Base-by-base conservation (phyloP, 306 rosid species). In the Dalbergia cochinchinensis region DNA sequence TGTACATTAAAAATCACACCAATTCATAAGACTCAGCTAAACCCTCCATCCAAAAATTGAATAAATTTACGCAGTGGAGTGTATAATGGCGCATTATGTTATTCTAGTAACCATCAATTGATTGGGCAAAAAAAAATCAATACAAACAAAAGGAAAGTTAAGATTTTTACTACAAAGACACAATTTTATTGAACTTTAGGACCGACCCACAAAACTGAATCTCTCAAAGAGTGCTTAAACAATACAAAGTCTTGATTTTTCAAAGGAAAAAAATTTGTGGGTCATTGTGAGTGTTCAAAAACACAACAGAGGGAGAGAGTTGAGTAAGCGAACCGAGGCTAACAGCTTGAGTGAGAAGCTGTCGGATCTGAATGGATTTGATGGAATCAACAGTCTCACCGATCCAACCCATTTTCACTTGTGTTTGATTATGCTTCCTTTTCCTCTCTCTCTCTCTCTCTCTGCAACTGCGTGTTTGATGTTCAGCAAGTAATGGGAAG, bases 311-410 rank as follows among this genome's bases (percentile, higher is more conserved):
- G 66, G 33, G 18, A 31, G 68, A 51, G n/a, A 51, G 20, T 33
- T 63, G 51, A 65, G 39, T 50, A 59, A 81, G 82, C 96, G 48
- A 71, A 92, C 97, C 97, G 22, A 92, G 96, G 84, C 96, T 92
- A 87, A 92, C 86, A 57, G 69, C 92, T 82, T 92, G 97, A 22
- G 91, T 82, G 66, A 92, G 89, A 59, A 89, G 87, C 85, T 92
- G 97, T 31, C 97, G 96, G 88, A 92, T 88, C 97, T 90, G 97
- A 77, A 92, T 71, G 82, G 96, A 92, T 84, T 88, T 92, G 82
- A 92, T 44, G 79, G 97, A 92, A 33, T 90, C 94, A 45, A 92
- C 57, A 15, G 78, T 78, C 66, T 92, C 97, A n/a, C 89, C 89
- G 82, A 90, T 86, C 89, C 86, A 90, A 71, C 96, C 96, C 97